Evolutionary conservation across 495 filamentous ascomycete species (phyloP), one percentile per base, ranked within the genome.

Genomic region (Aspergillus egyptiacus): DNA sequence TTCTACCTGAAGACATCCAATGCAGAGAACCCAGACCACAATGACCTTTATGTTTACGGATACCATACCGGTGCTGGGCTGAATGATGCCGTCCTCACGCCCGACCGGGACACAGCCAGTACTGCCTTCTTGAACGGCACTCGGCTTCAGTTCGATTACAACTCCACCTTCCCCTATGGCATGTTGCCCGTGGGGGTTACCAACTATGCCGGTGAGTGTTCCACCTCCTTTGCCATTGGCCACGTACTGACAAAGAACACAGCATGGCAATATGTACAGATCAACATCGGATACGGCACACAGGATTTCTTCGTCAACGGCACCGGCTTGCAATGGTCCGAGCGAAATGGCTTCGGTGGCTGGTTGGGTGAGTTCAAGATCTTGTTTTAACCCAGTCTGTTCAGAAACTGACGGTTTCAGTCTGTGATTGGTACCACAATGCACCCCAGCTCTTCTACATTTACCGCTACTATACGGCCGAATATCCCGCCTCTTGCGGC

Each of bases 361-460:
- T 79, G 76, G 76, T 53, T 77, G 17, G 73, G 74, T 79, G 56
- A 57, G 73, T 68, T 37, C 4, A 13, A 42, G 46, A 23, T 48
- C 4, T 18, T n/a, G 24, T 43, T 25, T 32, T 31, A 38, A 48
- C 19, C 37, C 15, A 30, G 18, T 23, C 8, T 28, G 13, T 13
- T 4, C 11, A 20, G 15, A 27, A 30, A 15, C 23, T 32, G 24
- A 43, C n/a, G 8, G 42, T 27, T 22, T 43, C 24, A 80, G 76
- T 72, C 5, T 80, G 77, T 41, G 70, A 79, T 45, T 80, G 77
- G 75, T 74, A 59, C 54, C 76, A 79, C 57, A 74, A 71, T 37
- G 66, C 58, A 18, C 76, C 77, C 9, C 77, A 81, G 56, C 64
- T 79, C 6, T 80, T 80, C 64, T 77, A 65, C 57, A 54, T 70